A percentile compares a stretch with the other conserved stretches of the same genome.
phyloP scores from a whole-genome alignment of 345 rosid species.

The Iberis pinnata region DNA sequence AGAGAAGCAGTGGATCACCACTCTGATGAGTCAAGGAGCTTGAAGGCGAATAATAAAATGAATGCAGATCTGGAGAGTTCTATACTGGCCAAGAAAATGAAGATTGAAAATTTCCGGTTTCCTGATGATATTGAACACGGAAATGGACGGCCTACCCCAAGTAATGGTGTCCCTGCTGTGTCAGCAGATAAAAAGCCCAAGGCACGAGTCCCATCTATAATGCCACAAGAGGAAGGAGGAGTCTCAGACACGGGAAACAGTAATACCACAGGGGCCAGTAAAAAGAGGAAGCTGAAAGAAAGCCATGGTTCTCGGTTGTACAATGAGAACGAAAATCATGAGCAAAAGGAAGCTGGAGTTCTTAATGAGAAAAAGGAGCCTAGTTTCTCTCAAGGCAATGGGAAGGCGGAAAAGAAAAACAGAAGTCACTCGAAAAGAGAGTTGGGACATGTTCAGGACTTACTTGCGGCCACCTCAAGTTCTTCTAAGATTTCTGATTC shows the following conservation, averaged over 20 bases:
- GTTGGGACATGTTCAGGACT: constrained; percentile 41
- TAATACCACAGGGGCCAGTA: constrained; percentile 35
- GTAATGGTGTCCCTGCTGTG: constrained; percentile 40
- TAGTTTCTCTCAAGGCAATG: constrained; percentile 43
- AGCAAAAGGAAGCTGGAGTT: constrained; percentile 53
- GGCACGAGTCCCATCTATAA: constrained; percentile 35
- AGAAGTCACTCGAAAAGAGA: constrained; percentile 49
- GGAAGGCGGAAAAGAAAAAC: constrained; percentile 48
- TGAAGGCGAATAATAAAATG: constrained; percentile 56
- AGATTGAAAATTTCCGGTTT: constrained; percentile 37
- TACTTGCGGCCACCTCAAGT: constrained; percentile 75
- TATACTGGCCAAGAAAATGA: constrained; percentile 59
- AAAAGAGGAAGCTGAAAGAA: constrained; percentile 59
- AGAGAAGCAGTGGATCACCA: constrained; percentile 39
- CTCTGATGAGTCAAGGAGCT: constrained; percentile 44
- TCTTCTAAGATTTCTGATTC: constrained; percentile 91
- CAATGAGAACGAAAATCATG: constrained; percentile 46
- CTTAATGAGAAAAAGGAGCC: constrained; percentile 56
- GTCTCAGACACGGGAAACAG: constrained; percentile 38
- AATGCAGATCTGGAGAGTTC: constrained; percentile 42
- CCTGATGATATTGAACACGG: constrained; percentile 45
- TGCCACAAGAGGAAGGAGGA: constrained; percentile 44
- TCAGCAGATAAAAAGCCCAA: constrained; percentile 38
- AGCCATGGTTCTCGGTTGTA: constrained; percentile 32
- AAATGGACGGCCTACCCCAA: constrained; percentile 42